A percentile compares a stretch with the other conserved stretches of the same genome.
These are phyloP conservation scores for Leptographium lundbergii DNA, from an alignment of 2,329 filamentous ascomycete species.

Conservation along the genomic window DNA sequence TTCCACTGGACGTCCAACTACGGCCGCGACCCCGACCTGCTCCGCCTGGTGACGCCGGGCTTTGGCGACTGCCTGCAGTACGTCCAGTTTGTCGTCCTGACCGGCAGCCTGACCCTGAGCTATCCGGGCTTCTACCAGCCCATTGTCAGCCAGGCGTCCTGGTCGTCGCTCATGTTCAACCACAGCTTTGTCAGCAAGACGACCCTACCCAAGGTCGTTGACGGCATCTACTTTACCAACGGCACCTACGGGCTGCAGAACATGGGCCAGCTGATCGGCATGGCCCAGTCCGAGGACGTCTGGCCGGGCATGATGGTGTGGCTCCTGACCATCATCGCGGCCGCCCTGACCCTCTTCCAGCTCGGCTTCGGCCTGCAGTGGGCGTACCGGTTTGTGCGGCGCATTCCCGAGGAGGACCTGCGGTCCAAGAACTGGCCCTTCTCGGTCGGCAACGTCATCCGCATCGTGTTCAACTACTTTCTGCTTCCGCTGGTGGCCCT, in stretches of 20 bases:
- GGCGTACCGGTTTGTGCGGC: slow-evolving; percentile 58
- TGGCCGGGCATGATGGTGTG: slow-evolving; percentile 94
- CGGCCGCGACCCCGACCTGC: slow-evolving; percentile 79
- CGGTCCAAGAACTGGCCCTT: slow-evolving; percentile 89
- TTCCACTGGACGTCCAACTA: slow-evolving; percentile 99
- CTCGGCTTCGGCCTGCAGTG: slow-evolving; percentile 65
- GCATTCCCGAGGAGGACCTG: slow-evolving; percentile 72
- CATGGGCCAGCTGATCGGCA: slow-evolving; percentile 70
- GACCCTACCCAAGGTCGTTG: slow-evolving; percentile 52
- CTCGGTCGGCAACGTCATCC: slow-evolving; percentile 62
- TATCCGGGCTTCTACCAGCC: slow-evolving; percentile 96
- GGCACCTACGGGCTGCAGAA: slow-evolving; percentile 68
- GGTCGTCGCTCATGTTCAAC: slow-evolving; percentile 90
- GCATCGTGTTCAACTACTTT: slow-evolving; percentile 87
- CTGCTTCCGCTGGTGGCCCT: slow-evolving; percentile 75
- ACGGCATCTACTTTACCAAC: slow-evolving; percentile 78
- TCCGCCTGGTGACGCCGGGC: slow-evolving; percentile 85
- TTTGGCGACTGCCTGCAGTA: slow-evolving; percentile 97
- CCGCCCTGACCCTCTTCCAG: slow-evolving; percentile 58
- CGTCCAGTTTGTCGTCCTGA: slow-evolving; percentile 82
- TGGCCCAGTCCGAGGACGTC: slow-evolving; percentile 62
- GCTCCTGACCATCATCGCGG: slow-evolving; percentile 64
- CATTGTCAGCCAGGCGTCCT: slow-evolving; percentile 72
- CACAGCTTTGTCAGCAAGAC: slow-evolving; percentile 67
- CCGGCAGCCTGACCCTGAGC: slow-evolving; percentile 71